phyloP scores from a whole-genome alignment of 441 rosid genomes.

The Kokia cookei region DNA sequence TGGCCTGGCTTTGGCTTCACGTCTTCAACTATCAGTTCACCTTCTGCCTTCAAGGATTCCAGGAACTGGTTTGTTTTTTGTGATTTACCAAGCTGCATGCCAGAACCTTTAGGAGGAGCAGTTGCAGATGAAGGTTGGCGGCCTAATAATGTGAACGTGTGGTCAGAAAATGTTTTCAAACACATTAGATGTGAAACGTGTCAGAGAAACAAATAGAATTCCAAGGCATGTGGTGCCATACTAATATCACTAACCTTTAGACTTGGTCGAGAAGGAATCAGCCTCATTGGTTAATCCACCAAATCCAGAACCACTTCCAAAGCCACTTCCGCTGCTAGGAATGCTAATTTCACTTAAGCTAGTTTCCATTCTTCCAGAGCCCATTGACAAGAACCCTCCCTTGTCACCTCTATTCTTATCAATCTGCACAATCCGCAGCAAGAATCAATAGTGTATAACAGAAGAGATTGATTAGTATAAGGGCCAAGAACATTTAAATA shows the following conservation, averaged over 20 bases:
- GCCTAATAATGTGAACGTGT: constrained; percentile 27
- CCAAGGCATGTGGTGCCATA: neutral
- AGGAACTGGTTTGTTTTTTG: constrained; percentile 80
- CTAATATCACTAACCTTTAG: constrained; percentile 50
- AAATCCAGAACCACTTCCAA: constrained; percentile 66
- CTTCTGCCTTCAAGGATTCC: constrained; percentile 97
- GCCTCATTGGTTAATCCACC: constrained; percentile 45
- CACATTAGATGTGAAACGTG: neutral
- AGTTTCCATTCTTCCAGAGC: constrained; percentile 83
- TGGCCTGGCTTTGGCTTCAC: constrained; percentile 63
- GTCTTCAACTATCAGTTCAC: constrained; percentile 89
- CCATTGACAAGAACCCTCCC: constrained; percentile 91
- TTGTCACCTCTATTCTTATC: constrained; percentile 84
- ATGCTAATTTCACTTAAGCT: constrained; percentile 75
- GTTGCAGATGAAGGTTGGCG: constrained; percentile 79
- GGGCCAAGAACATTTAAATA: constrained; percentile 6
- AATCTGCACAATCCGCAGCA: constrained; percentile 43
- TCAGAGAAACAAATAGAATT: constrained; percentile 3
- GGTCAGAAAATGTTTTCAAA: neutral
- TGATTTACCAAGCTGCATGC: constrained; percentile 96
- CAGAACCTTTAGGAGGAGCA: constrained; percentile 93
- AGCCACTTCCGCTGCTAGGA: constrained; percentile 64
- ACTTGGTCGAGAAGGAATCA: constrained; percentile 53
- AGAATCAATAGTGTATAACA: constrained; percentile 10
- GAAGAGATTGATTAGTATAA: neutral